These are phyloP conservation scores for Chrysosphaeria jannelii DNA, from an alignment of 2,329 filamentous ascomycete genomes.

Conservation along the genomic window DNA sequence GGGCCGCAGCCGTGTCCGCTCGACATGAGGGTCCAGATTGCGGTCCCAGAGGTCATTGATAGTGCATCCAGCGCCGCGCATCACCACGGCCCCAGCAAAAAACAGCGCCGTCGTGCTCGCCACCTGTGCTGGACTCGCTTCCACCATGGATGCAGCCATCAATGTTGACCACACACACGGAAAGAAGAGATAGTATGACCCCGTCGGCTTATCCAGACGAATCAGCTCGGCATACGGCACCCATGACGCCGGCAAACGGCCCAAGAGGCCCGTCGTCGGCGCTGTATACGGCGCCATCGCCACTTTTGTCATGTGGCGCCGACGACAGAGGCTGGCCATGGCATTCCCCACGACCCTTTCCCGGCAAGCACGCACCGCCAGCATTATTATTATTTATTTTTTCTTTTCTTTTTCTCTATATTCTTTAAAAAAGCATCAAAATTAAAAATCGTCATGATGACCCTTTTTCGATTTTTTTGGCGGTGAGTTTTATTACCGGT, in stretches of 20 bases:
- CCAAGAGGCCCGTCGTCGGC: conserved; percentile 41
- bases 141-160: conserved; percentile 39
- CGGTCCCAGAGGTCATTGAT: conserved; percentile 84
- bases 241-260: conserved; percentile 34
- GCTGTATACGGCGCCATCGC: conserved; percentile 19
- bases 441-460: too few species aligned
- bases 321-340: too few species aligned
- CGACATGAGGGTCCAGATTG: conserved; percentile 55
- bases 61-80: conserved; percentile 66
- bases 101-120: conserved; percentile 38
- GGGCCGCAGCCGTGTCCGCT: conserved; percentile 45
- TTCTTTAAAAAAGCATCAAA: too few species aligned
- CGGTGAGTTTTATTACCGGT: too few species aligned
- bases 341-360: too few species aligned
- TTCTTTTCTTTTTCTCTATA: too few species aligned
- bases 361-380: too few species aligned
- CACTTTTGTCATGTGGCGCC: too few species aligned
- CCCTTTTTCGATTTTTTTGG: too few species aligned
- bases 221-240: conserved; percentile 60
- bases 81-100: conserved; percentile 46
- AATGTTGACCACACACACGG: conserved; percentile 65
- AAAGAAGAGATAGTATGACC: conserved; percentile 63
- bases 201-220: conserved; percentile 52
- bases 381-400: too few species aligned
- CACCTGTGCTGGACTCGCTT: conserved; percentile 25